These are phyloP conservation scores for Tricholoma bakamatsutake DNA, from an alignment of 768 basidiomycete genomes.

Conservation along the genomic window DNA sequence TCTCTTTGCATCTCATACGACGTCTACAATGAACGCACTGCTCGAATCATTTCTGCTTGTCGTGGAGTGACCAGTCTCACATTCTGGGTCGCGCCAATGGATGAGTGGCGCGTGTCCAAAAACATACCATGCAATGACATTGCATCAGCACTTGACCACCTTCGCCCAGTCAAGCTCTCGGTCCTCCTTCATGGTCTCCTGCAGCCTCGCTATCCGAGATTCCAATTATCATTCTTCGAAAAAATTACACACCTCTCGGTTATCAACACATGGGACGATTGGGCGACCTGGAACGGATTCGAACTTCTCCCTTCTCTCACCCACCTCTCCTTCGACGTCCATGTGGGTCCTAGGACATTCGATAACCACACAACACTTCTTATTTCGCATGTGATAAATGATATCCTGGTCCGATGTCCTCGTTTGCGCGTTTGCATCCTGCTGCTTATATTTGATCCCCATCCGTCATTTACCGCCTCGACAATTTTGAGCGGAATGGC, in stretches of 20 bases:
- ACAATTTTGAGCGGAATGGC: slow-evolving; percentile 11
- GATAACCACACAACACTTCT: slow-evolving; percentile 12
- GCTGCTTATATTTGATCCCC: slow-evolving; percentile 27
- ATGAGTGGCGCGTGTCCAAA: slow-evolving; percentile 8
- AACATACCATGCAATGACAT: slow-evolving; percentile 10
- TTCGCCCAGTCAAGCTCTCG: slow-evolving; percentile 27
- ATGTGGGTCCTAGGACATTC: slow-evolving; percentile 22
- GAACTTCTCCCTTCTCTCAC: slow-evolving; percentile 25
- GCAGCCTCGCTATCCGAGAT: slow-evolving; percentile 15
- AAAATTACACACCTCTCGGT: slow-evolving; percentile 33
- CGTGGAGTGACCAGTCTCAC: slow-evolving; percentile 28
- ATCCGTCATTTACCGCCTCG: slow-evolving; percentile 12
- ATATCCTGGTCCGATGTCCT: slow-evolving; percentile 19
- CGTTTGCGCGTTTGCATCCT: slow-evolving; percentile 26
- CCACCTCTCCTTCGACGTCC: slow-evolving; percentile 33
- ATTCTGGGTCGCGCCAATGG: slow-evolving; percentile 27
- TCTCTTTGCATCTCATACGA: slow-evolving; percentile 32
- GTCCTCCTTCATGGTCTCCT: slow-evolving; percentile 23
- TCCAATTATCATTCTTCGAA: slow-evolving; percentile 28
- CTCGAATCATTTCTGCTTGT: slow-evolving; percentile 29
- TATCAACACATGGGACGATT: slow-evolving; percentile 37
- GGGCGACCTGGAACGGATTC: slow-evolving; percentile 31
- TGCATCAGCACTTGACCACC: slow-evolving; percentile 15
- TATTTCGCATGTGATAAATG: slow-evolving; percentile 18
- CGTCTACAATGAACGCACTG: slow-evolving; percentile 23